phyloP scores from a whole-genome alignment of 306 rosid genomes.

The Vigna unguiculata region DNA sequence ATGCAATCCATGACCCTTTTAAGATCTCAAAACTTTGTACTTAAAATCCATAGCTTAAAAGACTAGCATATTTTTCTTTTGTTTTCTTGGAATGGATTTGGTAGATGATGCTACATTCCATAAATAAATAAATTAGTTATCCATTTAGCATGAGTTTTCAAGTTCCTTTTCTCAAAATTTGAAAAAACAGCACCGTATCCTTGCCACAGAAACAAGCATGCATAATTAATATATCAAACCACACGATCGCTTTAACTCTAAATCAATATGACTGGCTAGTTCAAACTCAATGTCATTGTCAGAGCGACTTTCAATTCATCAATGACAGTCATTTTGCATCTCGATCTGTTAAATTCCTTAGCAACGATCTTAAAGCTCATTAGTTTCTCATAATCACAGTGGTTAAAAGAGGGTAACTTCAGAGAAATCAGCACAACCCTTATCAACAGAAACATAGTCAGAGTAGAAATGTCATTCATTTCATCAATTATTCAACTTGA shows the following conservation, averaged over 20 bases:
- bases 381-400: constrained; percentile 12
- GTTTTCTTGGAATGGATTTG: not conserved
- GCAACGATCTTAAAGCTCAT: not conserved
- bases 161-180: not conserved
- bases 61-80: not conserved
- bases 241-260: not conserved
- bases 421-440: constrained; percentile 29
- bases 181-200: constrained; percentile 4
- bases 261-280: constrained; percentile 19
- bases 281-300: constrained; percentile 6
- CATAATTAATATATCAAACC: not conserved
- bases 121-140: not conserved
- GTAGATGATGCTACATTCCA: not conserved
- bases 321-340: constrained; percentile 2
- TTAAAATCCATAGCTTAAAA: constrained; percentile 6
- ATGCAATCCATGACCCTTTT: not conserved
- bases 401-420: constrained; percentile 16
- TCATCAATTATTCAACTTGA: constrained; percentile 30
- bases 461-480: not conserved
- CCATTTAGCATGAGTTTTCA: not conserved
- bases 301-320: constrained; percentile 4
- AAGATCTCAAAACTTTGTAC: constrained; percentile 3
- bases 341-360: constrained; percentile 22
- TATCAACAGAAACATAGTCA: not conserved
- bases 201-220: not conserved